Evolutionary conservation across 495 filamentous ascomycete species (phyloP), one percentile per base, ranked within the genome.

Genomic region (Trichoderma orchidacearum): DNA sequence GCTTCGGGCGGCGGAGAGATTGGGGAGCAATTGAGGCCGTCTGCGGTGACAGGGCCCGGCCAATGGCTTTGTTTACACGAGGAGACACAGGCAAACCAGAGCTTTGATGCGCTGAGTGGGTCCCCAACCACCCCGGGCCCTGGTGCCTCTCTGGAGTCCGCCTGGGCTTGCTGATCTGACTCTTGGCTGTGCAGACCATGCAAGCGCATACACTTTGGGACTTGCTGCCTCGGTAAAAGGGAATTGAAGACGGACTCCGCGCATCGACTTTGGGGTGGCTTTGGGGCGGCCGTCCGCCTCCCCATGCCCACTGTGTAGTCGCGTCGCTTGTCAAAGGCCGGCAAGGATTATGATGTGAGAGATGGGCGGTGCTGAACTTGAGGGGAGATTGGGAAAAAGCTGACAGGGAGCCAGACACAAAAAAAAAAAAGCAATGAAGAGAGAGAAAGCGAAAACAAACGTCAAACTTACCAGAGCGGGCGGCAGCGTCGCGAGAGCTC

Each of bases 1-100:
- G 51, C 51, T 53, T 53, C 30, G 51, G 51, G 27, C 51, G 51
- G 51, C 51, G 51, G 41, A 48, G 41, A 48, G 41, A 23, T 48
- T 48, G 41, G 41, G 41, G 41, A 48, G 41, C 41, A 48, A 48
- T 27, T 48, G 21, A 29, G 31, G 23, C 27, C 30, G 34, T 36
- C 45, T n/a, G 54, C 17, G 28, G 31, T 56, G 54, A 45, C 45
- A 45, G 54, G 35, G 34, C 54, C 54, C 35, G 45, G 32, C 60
- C 60, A 62, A 64, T 66, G 61, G 64, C 57, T 69, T 69, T 69
- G 67, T 69, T 69, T 69, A 69, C 64, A 60, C 51, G 51, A 17
- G 25, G 30, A 53, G 51, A 48, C 41, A 48, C 41, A 17, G n/a
- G n/a, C n/a, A n/a, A n/a, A n/a, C n/a, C n/a, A n/a, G 21, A 23